These are phyloP conservation scores for Epichloe baconii DNA, from an alignment of 2,329 filamentous ascomycete genomes.

Conservation along the genomic window DNA sequence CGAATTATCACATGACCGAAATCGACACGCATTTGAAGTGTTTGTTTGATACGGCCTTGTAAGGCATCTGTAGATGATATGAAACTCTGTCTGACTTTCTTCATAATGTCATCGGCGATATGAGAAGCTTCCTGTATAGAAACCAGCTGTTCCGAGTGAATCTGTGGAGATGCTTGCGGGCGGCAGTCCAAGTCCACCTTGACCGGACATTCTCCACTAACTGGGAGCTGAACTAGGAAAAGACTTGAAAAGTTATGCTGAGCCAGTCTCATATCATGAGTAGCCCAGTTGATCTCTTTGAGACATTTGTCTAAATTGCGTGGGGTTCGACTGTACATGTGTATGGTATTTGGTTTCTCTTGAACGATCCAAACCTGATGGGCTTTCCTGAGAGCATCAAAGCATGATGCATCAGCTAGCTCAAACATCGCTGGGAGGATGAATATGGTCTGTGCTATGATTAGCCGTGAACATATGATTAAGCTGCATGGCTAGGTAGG, in stretches of 20 bases:
- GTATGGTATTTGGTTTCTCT: constrained; percentile 13
- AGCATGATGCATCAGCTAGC: constrained; percentile 10
- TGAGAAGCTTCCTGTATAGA: neutral
- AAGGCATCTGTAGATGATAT: constrained; percentile 12
- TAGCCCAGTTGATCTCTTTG: constrained; percentile 16
- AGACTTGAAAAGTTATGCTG: constrained; percentile 12
- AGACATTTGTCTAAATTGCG: constrained; percentile 16
- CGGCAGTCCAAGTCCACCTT: constrained; percentile 13
- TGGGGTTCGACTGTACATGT: constrained; percentile 13
- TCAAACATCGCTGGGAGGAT: constrained; percentile 18
- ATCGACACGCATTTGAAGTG: constrained; percentile 18
- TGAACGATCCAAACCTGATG: constrained; percentile 20
- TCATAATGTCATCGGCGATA: neutral
- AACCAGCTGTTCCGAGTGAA: neutral
- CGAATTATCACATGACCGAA: constrained; percentile 19
- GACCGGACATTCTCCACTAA: constrained; percentile 9
- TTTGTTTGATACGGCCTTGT: constrained; percentile 11
- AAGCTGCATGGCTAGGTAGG: no score
- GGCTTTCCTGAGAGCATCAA: constrained; percentile 17
- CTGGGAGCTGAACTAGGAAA: constrained; percentile 17
- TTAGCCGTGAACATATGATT: constrained; percentile 1
- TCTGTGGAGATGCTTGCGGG: constrained; percentile 7
- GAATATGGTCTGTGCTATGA: constrained; percentile 11
- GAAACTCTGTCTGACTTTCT: neutral
- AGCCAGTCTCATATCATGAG: constrained; percentile 20